Conservation (phyloP, 164 flowering plant genomes). For the Nymphaea thermarum region DNA sequence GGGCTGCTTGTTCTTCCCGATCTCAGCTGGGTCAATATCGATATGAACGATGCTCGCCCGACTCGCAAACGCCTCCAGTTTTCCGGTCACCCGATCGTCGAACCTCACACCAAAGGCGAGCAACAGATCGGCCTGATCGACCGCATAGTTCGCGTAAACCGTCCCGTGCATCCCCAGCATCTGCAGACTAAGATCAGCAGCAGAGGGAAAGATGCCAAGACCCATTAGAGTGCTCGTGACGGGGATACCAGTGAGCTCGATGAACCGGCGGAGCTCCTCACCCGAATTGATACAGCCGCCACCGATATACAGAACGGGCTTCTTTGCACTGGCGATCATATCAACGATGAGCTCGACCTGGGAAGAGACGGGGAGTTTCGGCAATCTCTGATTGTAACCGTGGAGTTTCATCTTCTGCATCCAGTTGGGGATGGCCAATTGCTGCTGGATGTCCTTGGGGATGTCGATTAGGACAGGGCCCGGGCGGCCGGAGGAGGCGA, state of each 20-base stretch:
- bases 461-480: constrained; percentile 59
- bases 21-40: constrained; percentile 53
- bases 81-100: constrained; percentile 61
- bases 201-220: constrained; percentile 29
- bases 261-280: constrained; percentile 35
- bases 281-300: constrained; percentile 49
- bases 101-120: constrained; percentile 61
- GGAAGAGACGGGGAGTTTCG: constrained; percentile 14
- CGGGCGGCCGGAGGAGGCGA: constrained; percentile 43
- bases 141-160: constrained; percentile 52
- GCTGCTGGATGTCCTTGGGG: constrained; percentile 50
- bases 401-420: constrained; percentile 20
- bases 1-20: constrained; percentile 62
- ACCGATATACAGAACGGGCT: constrained; percentile 49
- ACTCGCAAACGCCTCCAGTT: constrained; percentile 51
- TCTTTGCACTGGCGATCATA: constrained; percentile 34
- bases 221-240: constrained; percentile 60
- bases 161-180: constrained; percentile 79
- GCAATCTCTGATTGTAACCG: constrained; percentile 36
- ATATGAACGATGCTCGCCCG: constrained; percentile 55
- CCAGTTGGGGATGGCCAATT: constrained; percentile 36
- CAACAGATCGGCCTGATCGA: constrained; percentile 40
- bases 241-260: constrained; percentile 43
- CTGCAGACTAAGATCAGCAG: constrained; percentile 30
- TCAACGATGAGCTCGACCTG: constrained; percentile 41